Conservation (phyloP, 164 flowering plant genomes). For the Vitis amurensis region DNA sequence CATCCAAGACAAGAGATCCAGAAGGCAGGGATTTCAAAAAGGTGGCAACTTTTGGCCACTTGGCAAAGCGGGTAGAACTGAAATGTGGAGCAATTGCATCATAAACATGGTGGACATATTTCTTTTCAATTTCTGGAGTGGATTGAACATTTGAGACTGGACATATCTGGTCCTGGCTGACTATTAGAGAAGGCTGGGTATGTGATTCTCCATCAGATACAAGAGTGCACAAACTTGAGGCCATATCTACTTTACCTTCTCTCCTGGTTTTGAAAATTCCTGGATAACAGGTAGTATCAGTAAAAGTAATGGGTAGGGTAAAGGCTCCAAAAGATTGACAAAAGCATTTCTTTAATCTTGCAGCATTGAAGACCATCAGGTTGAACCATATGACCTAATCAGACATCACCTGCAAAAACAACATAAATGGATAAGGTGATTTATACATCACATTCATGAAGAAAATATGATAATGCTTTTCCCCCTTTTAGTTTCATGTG, state of each 20-base stretch:
- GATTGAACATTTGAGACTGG: slow-evolving; percentile 40
- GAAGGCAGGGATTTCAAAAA: slow-evolving; percentile 63
- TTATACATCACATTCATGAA: too few species aligned
- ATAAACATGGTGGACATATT: slow-evolving; percentile 90
- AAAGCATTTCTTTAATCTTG: slow-evolving; percentile 15
- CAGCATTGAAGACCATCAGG: slow-evolving; percentile 22
- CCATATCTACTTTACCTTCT: slow-evolving; percentile 27
- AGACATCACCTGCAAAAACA: neutral
- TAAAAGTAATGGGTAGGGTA: neutral
- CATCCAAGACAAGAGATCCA: slow-evolving; percentile 80
- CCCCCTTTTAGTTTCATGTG: too few species aligned
- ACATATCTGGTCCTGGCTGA: slow-evolving; percentile 7
- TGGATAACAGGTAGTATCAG: slow-evolving; percentile 7
- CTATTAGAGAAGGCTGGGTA: slow-evolving; percentile 13
- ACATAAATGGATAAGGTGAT: neutral
- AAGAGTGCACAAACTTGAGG: slow-evolving; percentile 21
- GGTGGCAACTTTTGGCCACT: slow-evolving; percentile 91
- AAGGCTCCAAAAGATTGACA: neutral
- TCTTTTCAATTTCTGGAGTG: slow-evolving; percentile 92
- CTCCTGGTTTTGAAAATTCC: slow-evolving; percentile 32
- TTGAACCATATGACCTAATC: neutral
- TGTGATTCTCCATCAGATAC: slow-evolving; percentile 23
- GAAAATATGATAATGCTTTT: too few species aligned
- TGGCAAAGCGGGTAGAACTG: slow-evolving; percentile 90
- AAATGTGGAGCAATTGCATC: slow-evolving; percentile 99